Evolutionary conservation across 441 rosid species (phyloP).

Genomic region (Daphne laureola): DNA sequence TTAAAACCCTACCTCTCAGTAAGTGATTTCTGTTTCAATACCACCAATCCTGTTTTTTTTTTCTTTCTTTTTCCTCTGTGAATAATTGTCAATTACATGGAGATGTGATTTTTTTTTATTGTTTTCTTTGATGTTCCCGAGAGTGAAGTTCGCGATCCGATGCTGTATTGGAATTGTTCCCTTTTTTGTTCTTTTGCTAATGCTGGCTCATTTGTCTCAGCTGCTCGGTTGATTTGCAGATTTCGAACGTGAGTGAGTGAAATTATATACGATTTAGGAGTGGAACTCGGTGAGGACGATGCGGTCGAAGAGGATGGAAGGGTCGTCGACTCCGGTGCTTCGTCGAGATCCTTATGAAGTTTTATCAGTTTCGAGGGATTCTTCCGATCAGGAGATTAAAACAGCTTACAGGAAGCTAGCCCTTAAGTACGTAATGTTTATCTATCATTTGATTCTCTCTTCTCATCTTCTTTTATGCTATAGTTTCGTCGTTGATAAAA

Average conservation of each 20-base stretch:
- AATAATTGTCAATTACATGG: too few species aligned
- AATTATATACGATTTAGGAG: neutral
- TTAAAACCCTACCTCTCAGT: too few species aligned
- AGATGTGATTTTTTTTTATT: too few species aligned
- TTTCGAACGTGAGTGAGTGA: neutral
- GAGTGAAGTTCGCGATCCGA: too few species aligned
- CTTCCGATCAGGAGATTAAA: conserved; percentile 90
- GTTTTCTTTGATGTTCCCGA: too few species aligned
- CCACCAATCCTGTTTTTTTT: too few species aligned
- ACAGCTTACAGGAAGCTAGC: conserved; percentile 91
- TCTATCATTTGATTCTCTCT: neutral
- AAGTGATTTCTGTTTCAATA: too few species aligned
- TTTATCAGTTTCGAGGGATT: conserved; percentile 65
- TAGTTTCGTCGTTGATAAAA: too few species aligned
- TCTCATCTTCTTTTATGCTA: too few species aligned
- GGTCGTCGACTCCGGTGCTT: conserved; percentile 49
- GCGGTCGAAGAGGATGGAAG: conserved; percentile 66
- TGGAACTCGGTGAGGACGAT: conserved; percentile 17
- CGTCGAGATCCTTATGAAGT: conserved; percentile 96
- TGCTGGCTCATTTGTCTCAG: neutral
- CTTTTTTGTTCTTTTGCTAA: too few species aligned
- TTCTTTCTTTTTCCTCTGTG: too few species aligned
- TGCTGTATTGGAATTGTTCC: too few species aligned
- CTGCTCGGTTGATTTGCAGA: conserved; percentile 12
- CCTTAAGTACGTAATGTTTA: conserved; percentile 53